Percentiles rank a stretch among this genome's conserved stretches.
Evolutionary conservation across 129 eudicot species (phyloP).

Genomic region (Lactuca saligna): DNA sequence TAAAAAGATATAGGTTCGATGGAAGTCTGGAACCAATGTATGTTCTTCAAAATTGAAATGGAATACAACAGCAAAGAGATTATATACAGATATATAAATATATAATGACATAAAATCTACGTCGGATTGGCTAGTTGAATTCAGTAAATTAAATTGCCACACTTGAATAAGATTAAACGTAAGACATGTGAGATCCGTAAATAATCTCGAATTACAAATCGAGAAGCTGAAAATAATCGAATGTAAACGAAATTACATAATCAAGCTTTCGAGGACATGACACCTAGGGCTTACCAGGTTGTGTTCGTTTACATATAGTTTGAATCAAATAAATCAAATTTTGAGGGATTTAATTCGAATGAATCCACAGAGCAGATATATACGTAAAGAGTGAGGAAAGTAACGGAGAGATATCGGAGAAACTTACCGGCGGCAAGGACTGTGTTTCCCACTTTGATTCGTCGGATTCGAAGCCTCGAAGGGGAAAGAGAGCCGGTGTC

Average conservation of each 20-base stretch:
- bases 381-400: background rate
- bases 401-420: background rate
- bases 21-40: background rate
- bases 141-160: conserved; percentile 6
- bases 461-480: conserved; percentile 18
- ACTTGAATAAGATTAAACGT: background rate
- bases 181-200: conserved; percentile 26
- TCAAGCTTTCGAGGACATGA: background rate
- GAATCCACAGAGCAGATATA: background rate
- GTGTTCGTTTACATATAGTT: background rate
- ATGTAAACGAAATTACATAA: background rate
- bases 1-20: background rate
- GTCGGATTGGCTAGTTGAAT: background rate
- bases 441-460: conserved; percentile 17
- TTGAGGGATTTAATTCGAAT: background rate
- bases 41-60: background rate
- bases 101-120: background rate
- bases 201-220: conserved; percentile 16
- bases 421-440: conserved; percentile 23
- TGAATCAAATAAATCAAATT: conserved; percentile 8
- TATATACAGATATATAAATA: background rate
- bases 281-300: conserved; percentile 9
- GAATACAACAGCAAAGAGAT: background rate
- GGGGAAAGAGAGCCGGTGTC: conserved; percentile 17
- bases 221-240: conserved; percentile 5